Conservation (phyloP, 495 filamentous ascomycete genomes). For the Hypoxylon crocopeplum region DNA sequence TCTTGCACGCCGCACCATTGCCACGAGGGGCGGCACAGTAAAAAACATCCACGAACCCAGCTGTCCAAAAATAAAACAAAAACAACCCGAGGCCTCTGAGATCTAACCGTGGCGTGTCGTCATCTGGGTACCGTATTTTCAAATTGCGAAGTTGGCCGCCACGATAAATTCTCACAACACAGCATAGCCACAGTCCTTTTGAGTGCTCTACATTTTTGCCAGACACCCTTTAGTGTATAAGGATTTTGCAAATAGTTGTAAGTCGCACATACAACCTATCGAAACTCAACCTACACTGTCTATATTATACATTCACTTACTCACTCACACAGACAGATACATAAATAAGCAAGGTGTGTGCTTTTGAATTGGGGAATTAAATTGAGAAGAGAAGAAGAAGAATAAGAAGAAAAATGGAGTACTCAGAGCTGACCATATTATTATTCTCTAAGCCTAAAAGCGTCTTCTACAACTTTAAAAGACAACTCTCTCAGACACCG, state of each 20-base stretch:
- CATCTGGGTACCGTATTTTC: conserved; percentile 8
- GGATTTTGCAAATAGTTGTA: conserved; percentile 18
- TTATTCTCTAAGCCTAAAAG: conserved; percentile 13
- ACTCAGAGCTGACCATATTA: background rate
- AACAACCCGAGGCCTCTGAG: conserved; percentile 4
- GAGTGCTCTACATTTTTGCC: conserved; percentile 3
- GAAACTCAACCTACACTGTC: no score
- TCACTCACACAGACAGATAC: background rate
- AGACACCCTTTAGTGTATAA: no score
- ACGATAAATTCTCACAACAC: background rate
- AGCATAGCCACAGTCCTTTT: conserved; percentile 14
- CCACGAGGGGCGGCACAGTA: conserved; percentile 33
- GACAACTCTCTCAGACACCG: background rate
- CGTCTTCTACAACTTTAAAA: background rate
- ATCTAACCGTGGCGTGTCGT: conserved; percentile 12
- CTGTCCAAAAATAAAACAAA: conserved; percentile 26
- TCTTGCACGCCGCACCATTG: conserved; percentile 19
- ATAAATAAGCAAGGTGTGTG: background rate
- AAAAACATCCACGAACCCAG: conserved; percentile 12
- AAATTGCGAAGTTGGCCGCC: no score
- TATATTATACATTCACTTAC: background rate
- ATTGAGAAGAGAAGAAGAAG: no score
- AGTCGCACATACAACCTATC: conserved; percentile 16
- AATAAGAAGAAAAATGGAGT: no score
- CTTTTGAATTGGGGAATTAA: no score